Percentiles rank a stretch among this genome's conserved stretches.
Conservation (phyloP, 2,329 filamentous ascomycete genomes). For the Fusarium chuoi region DNA sequence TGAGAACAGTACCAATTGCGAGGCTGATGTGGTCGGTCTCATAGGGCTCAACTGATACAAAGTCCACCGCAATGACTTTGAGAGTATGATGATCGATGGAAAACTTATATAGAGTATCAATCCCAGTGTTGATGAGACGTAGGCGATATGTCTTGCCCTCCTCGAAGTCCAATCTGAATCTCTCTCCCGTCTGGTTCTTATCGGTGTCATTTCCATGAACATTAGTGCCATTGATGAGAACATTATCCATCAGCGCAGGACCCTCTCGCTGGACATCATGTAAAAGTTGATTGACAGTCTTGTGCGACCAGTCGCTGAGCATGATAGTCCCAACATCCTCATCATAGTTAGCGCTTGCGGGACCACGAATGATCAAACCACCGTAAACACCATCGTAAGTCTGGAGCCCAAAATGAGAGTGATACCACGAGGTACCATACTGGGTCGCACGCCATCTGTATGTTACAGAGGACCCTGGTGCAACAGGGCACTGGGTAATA, state of each 20-base stretch:
- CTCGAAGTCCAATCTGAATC: slow-evolving; percentile 52
- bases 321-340: slow-evolving; percentile 69
- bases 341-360: slow-evolving; percentile 68
- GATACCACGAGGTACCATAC: slow-evolving; percentile 69
- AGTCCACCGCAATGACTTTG: slow-evolving; percentile 66
- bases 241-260: slow-evolving; percentile 53
- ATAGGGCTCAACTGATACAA: slow-evolving; percentile 68
- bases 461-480: slow-evolving; percentile 62
- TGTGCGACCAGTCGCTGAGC: slow-evolving; percentile 68
- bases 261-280: slow-evolving; percentile 25
- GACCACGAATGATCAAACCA: slow-evolving; percentile 70
- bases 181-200: slow-evolving; percentile 45
- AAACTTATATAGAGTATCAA: slow-evolving; percentile 59
- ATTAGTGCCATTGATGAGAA: slow-evolving; percentile 58
- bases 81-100: slow-evolving; percentile 66
- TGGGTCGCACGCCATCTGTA: slow-evolving; percentile 68
- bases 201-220: slow-evolving; percentile 41
- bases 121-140: slow-evolving; percentile 60
- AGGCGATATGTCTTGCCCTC: slow-evolving; percentile 58
- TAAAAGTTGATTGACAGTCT: slow-evolving; percentile 52
- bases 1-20: slow-evolving; percentile 51
- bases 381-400: slow-evolving; percentile 68
- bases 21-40: slow-evolving; percentile 61
- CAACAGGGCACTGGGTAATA: slow-evolving; percentile 61
- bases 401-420: slow-evolving; percentile 66